These are phyloP conservation scores for Pyricularia sp. DNA, from an alignment of 2,329 filamentous ascomycete species.

Conservation along the genomic window DNA sequence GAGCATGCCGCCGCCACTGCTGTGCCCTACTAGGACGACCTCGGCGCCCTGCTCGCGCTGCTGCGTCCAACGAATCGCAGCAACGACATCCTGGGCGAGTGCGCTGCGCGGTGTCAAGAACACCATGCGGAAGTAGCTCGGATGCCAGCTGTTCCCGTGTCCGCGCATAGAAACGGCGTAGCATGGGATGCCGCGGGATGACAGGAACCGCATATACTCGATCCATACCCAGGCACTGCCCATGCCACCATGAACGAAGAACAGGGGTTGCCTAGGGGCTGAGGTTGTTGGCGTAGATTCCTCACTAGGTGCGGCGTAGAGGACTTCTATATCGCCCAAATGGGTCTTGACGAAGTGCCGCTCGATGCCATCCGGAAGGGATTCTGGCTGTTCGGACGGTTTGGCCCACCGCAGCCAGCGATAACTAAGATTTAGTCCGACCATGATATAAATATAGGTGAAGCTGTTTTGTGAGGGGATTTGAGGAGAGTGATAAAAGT, in stretches of 20 bases:
- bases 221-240: conserved; percentile 43
- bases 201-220: conserved; percentile 39
- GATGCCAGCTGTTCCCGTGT: conserved; percentile 42
- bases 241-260: conserved; percentile 47
- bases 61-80: conserved; percentile 6
- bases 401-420: conserved; percentile 20
- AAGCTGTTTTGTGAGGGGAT: not conserved
- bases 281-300: not conserved
- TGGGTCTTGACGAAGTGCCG: conserved; percentile 33
- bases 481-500: too few species aligned
- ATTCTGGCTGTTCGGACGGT: conserved; percentile 14
- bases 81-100: conserved; percentile 34
- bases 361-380: conserved; percentile 29
- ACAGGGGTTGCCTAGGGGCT: conserved; percentile 23
- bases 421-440: conserved; percentile 22
- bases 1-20: conserved; percentile 37
- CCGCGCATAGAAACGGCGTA: conserved; percentile 44
- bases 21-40: conserved; percentile 39
- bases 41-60: conserved; percentile 19
- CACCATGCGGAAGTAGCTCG: conserved; percentile 36
- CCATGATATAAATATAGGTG: conserved; percentile 3
- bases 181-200: conserved; percentile 31
- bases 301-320: conserved; percentile 27
- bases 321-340: conserved; percentile 37
- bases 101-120: conserved; percentile 31